Evolutionary conservation across 257 asterid species (phyloP).

Genomic region (Nicotiana tabacum): DNA sequence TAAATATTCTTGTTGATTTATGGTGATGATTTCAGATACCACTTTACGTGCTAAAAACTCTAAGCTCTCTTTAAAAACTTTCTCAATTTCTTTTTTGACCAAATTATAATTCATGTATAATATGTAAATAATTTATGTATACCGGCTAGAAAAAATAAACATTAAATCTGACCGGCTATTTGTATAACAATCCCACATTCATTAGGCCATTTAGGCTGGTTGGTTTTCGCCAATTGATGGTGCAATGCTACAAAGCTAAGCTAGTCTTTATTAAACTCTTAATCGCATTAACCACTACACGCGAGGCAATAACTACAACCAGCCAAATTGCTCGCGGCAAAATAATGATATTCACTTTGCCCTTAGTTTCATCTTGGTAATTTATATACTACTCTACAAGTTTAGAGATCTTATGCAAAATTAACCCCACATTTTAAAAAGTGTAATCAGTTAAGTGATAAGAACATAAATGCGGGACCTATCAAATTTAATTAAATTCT

Average conservation of each 20-base stretch:
- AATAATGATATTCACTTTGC: neutral
- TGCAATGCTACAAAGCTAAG: neutral
- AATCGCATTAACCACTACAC: neutral
- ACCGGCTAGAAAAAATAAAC: too few relatives aligned
- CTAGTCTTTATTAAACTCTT: neutral
- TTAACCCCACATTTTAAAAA: too few relatives aligned
- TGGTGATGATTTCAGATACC: conserved; percentile 1
- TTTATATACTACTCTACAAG: too few relatives aligned
- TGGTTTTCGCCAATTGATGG: neutral
- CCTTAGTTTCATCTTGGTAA: neutral
- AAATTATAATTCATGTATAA: too few relatives aligned
- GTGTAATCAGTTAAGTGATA: too few relatives aligned
- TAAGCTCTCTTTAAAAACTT: neutral
- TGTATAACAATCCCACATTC: too few relatives aligned
- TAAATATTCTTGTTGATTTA: neutral
- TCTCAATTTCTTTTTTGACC: neutral
- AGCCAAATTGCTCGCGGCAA: neutral
- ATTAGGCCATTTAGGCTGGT: neutral
- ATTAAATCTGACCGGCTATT: too few relatives aligned
- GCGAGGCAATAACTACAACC: neutral
- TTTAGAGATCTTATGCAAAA: too few relatives aligned
- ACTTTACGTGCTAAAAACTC: neutral
- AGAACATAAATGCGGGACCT: too few relatives aligned
- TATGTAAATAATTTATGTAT: too few relatives aligned
- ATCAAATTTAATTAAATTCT: too few relatives aligned